A percentile compares a stretch with the other conserved stretches of the same genome.
These are phyloP conservation scores for Suillus plorans DNA, from an alignment of 768 basidiomycete genomes.

Conservation along the genomic window DNA sequence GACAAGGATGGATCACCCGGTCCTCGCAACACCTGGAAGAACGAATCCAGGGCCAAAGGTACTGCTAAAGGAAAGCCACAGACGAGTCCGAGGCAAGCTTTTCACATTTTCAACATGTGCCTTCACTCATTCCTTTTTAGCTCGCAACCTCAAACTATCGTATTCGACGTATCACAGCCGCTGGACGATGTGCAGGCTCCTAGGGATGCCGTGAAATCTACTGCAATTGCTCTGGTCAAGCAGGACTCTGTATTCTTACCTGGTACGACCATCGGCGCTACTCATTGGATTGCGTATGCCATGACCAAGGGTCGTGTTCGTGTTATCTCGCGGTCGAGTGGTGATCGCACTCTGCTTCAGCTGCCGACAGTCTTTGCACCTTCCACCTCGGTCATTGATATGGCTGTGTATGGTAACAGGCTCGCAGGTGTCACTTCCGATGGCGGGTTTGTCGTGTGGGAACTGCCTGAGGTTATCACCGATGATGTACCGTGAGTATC, in stretches of 20 bases:
- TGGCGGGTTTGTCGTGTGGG: constrained; percentile 89
- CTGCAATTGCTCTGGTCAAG: constrained; percentile 85
- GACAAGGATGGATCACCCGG: constrained; percentile 76
- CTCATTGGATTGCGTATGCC: constrained; percentile 90
- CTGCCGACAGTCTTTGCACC: constrained; percentile 61
- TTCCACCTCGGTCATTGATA: constrained; percentile 71
- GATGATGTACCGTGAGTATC: constrained; percentile 78
- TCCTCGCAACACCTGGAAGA: constrained; percentile 46
- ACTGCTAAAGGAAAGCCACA: constrained; percentile 44
- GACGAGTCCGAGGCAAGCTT: constrained; percentile 56
- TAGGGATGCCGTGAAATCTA: constrained; percentile 79
- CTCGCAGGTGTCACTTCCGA: constrained; percentile 86
- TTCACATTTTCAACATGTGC: background rate
- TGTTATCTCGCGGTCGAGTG: constrained; percentile 85
- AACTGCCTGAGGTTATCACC: constrained; percentile 77
- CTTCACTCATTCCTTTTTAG: constrained; percentile 32
- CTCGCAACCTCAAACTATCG: constrained; percentile 62
- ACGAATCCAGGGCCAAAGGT: constrained; percentile 38
- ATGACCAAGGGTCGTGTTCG: constrained; percentile 92
- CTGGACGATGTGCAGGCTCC: constrained; percentile 76
- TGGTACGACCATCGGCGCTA: constrained; percentile 86
- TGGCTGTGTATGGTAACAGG: constrained; percentile 82
- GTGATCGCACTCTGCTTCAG: constrained; percentile 84
- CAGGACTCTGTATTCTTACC: constrained; percentile 83
- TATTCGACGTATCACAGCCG: constrained; percentile 73